Base-by-base conservation (phyloP, 305 asterid species). In the Plantago lanceolata region DNA sequence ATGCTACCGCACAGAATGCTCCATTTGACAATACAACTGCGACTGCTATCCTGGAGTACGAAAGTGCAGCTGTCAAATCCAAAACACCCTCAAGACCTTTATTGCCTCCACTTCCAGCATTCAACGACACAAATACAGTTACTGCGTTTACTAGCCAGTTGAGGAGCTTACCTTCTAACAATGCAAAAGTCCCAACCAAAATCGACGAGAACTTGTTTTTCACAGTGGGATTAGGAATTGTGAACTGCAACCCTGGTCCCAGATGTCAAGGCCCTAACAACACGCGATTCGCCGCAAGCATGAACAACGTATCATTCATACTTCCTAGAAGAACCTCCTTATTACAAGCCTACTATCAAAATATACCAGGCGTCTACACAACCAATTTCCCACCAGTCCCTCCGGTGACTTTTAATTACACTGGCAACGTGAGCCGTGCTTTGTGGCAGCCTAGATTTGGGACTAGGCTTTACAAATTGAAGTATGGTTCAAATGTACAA, bases 251-350 rank as follows among this genome's bases (percentile, higher is more conserved):
- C 18, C 87, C 90, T 0, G 86, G 95, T 1, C 95, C 92, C 0
- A 76, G 82, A 50, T 90, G 97, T 62, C 97, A 83, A 70, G 97
- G 92, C 21, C 96, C 97, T 0, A 90, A 81, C 63, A 76, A 73
- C 64, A 84, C 95, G 0, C 83, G 95, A 0, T 90, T 90, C 33
- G 84, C 85, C 0, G 85, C 97, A 0, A 87, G 95, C 73, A 85
- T 90, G 88, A 90, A 90, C 76, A 87, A 87, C 24, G 72, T 87
- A 4, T 87, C 97, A 3, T 87, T 90, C 45, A 76, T 82, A 17
- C 73, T 83, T 1, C 97, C 87, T 0, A 71, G 79, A 50, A 71
- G 71, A 20, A 68, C 79, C 33, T 85, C 95, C 6, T 43, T 89
- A 2, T 49, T 89, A n/a, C 95, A 89, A 63, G 97, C 97, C 5